Base-by-base conservation (phyloP, 1,284 basidiomycete genomes). In the Trametes polyzona region DNA sequence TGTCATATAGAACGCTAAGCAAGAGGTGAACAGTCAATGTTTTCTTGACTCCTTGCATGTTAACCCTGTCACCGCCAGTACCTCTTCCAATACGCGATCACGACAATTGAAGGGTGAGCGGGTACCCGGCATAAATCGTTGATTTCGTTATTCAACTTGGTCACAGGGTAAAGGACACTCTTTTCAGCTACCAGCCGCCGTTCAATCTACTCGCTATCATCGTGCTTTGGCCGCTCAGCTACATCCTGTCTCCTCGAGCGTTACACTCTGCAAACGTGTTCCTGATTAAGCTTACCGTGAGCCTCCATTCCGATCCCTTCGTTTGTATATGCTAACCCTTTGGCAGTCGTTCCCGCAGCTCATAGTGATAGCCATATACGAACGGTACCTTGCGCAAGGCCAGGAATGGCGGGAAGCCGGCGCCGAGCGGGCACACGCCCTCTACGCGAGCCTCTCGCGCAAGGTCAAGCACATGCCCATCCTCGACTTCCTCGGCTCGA, bases 101-200 rank as follows among this genome's bases (percentile, higher is more conserved):
- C 83, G 27, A 96, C 93, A 0, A 90, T 97, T 51, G 92, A 96
- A 78, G 93, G 94, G 90, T 90, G 64, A 62, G 80, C 19, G 52
- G 29, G 41, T 46, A 62, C 12, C 62, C 21, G 26, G 35, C 53
- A 17, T 32, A 27, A 2, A 4, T 9, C 10, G 9, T 40, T 30
- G n/a, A 14, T 2, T 14, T 8, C 21, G 32, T 4, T 10, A 6
- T 17, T 40, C 19, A 41, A 23, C 29, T 9, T 39, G 35, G 14
- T n/a, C 33, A 3, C 61, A 92, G 90, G 9, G 90, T 94, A 68
- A 93, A 94, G 71, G 93, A 95, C 70, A 90, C 91, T 0, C 76
- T 96, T n/a, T 93, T 96, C 75, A 93, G 89, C 48, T 96, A 95
- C 69, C 87, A 94, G 63, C 92, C 90, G 1, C 92, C 93, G 0